Evolutionary conservation across 768 basidiomycete species (phyloP).

Genomic region (Atractiella rhizophila): DNA sequence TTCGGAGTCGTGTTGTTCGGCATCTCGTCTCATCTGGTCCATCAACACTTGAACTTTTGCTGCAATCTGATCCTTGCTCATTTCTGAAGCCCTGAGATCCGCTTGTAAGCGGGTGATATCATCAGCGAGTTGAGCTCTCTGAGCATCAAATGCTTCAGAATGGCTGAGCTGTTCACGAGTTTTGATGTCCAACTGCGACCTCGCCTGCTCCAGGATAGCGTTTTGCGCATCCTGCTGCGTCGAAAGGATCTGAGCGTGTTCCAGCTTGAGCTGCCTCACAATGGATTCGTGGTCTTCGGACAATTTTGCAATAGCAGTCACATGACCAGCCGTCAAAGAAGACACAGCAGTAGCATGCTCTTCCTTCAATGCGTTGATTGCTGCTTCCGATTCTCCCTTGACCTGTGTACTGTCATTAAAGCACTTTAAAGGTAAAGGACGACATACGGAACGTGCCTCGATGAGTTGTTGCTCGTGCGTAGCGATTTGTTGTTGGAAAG

Average conservation of each 20-base stretch:
- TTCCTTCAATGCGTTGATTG: constrained; percentile 8
- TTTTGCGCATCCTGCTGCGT: neutral
- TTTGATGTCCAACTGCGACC: too few species aligned
- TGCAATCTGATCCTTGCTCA: too few species aligned
- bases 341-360: constrained; percentile 1
- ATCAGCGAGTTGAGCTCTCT: too few species aligned
- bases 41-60: too few species aligned
- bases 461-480: neutral
- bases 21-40: too few species aligned
- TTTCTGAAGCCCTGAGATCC: too few species aligned
- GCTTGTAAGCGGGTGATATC: too few species aligned
- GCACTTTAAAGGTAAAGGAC: too few species aligned
- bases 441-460: too few species aligned
- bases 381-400: constrained; percentile 2
- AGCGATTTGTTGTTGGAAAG: constrained; percentile 1
- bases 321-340: neutral
- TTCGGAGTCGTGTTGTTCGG: neutral
- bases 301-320: neutral
- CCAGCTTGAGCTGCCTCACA: constrained; percentile 21
- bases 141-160: too few species aligned
- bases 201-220: neutral
- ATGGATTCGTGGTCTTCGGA: constrained; percentile 13
- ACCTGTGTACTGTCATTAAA: too few species aligned
- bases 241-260: neutral
- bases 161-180: too few species aligned